A percentile compares a stretch with the other conserved stretches of the same genome.
Evolutionary conservation across 2,329 filamentous ascomycete species (phyloP).

Genomic region (Zasmidium angulare): DNA sequence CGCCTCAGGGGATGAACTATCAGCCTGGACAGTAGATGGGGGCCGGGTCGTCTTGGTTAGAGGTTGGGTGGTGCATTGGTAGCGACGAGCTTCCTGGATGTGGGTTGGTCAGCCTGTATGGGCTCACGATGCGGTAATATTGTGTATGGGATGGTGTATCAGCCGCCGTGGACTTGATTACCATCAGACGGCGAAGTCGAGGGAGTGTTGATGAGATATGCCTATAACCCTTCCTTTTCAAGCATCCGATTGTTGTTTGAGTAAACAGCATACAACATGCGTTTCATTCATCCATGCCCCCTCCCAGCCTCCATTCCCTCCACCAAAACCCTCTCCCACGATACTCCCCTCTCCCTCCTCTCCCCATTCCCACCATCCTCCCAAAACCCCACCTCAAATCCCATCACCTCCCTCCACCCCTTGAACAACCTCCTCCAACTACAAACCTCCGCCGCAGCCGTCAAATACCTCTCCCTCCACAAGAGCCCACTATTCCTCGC

Average conservation of each 20-base stretch:
- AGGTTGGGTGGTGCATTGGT: background rate
- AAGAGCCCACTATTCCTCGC: slow-evolving; percentile 49
- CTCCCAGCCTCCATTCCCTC: background rate
- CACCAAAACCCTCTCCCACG: background rate
- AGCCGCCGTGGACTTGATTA: too few species aligned
- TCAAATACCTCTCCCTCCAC: slow-evolving; percentile 54
- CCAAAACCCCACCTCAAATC: slow-evolving; percentile 14
- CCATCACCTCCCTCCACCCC: slow-evolving; percentile 18
- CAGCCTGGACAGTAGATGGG: too few species aligned
- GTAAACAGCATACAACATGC: too few species aligned
- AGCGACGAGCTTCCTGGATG: background rate
- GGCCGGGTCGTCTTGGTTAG: too few species aligned
- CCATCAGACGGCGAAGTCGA: background rate
- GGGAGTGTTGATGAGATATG: too few species aligned
- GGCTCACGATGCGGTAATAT: too few species aligned
- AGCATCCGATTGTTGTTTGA: too few species aligned
- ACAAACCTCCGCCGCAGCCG: slow-evolving; percentile 28
- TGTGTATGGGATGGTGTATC: background rate
- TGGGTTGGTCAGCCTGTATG: background rate
- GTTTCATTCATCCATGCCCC: background rate
- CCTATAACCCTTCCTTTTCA: too few species aligned
- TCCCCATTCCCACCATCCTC: background rate
- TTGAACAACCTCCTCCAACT: slow-evolving; percentile 17
- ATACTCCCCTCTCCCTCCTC: background rate
- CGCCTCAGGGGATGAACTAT: background rate